Evolutionary conservation across 169 alveolate species (phyloP).

Genomic region (Plasmodium yoelii): DNA sequence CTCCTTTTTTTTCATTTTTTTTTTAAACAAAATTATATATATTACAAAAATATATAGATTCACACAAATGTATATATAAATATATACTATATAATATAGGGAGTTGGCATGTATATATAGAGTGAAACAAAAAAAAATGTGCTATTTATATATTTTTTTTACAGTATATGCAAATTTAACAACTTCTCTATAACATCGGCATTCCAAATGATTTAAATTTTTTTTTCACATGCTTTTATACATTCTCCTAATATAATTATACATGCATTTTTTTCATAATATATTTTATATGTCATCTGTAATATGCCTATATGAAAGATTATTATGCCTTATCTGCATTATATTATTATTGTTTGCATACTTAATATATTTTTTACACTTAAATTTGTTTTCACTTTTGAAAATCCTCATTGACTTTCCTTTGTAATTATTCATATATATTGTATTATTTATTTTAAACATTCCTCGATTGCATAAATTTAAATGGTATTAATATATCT

Average conservation of each 20-base stretch:
- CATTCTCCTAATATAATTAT: constrained; percentile 4
- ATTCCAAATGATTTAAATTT: not conserved
- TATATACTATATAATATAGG: constrained; percentile 10
- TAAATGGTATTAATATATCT: not conserved
- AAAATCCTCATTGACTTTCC: constrained; percentile 75
- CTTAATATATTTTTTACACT: constrained; percentile 32
- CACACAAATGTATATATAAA: constrained; percentile 7
- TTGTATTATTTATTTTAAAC: constrained; percentile 28
- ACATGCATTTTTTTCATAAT: constrained; percentile 2
- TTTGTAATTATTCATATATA: constrained; percentile 17
- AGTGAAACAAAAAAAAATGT: too few relatives aligned
- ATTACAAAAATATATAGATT: not conserved
- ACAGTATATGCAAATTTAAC: not conserved
- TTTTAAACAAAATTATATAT: not conserved
- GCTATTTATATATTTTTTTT: not conserved
- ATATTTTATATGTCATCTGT: constrained; percentile 22
- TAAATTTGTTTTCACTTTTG: constrained; percentile 39
- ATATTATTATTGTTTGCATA: constrained; percentile 47
- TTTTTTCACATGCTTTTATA: not conserved
- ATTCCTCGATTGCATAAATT: constrained; percentile 24
- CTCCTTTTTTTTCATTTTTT: not conserved
- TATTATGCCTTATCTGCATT: constrained; percentile 28
- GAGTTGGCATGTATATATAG: not conserved
- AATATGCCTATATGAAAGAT: constrained; percentile 32
- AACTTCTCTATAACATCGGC: not conserved